These are phyloP conservation scores for Chimonanthus salicifolius DNA, from an alignment of 164 flowering plant genomes.

Conservation along the genomic window DNA sequence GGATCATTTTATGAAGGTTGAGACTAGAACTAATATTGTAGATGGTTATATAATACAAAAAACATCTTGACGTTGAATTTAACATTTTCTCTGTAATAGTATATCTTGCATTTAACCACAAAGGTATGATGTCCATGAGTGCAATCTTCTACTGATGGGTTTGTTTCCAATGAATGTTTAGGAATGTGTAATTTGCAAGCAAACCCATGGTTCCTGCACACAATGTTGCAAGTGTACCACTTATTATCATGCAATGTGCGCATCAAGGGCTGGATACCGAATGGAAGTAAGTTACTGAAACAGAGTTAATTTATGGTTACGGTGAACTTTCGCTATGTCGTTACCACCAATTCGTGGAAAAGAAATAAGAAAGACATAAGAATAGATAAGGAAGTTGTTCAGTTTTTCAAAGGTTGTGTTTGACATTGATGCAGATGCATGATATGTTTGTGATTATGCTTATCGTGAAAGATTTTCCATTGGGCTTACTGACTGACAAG, in stretches of 20 bases:
- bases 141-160: not conserved
- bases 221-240: slow-evolving; percentile 93
- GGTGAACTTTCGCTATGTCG: not conserved
- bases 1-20: slow-evolving; percentile 69
- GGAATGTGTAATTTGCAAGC: slow-evolving; percentile 93
- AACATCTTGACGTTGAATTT: not conserved
- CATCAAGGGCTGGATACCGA: slow-evolving; percentile 94
- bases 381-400: not conserved
- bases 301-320: not conserved
- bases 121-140: not conserved
- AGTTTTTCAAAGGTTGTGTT: not conserved
- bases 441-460: not conserved
- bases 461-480: too few relatives aligned
- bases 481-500: too few relatives aligned
- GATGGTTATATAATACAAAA: too few relatives aligned
- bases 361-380: not conserved
- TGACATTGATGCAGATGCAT: not conserved
- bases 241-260: slow-evolving; percentile 95
- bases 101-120: not conserved
- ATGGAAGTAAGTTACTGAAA: slow-evolving; percentile 70
- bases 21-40: not conserved
- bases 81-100: not conserved
- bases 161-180: slow-evolving; percentile 19
- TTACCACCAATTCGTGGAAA: too few relatives aligned
- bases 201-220: slow-evolving; percentile 95